Base-by-base conservation (phyloP, 164 flowering plant genomes). In the Vitis rupestris region DNA sequence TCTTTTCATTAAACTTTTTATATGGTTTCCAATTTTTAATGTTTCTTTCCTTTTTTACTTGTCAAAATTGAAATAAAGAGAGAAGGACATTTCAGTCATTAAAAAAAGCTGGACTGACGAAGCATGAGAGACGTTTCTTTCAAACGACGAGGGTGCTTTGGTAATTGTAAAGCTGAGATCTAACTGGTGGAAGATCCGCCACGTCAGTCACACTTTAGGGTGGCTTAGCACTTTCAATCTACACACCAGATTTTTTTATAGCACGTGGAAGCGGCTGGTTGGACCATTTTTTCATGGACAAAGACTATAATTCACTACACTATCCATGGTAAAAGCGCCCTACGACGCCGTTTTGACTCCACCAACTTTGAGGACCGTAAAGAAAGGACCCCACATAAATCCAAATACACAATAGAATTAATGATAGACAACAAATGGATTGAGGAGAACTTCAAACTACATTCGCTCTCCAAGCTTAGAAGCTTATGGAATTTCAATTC, bases 181-280 rank as follows among this genome's bases (percentile, higher is more conserved):
- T 56, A 5, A 50, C 67, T 75, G 78, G 79, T 72, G 19, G 17
- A 48, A 11, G 61, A 54, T 61, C 15, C 44, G 68, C 80, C 84
- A 81, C 78, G 84, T 77, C 8, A 47, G 44, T 55, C 54, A 51
- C 51, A 37, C 9, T 14, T 19, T 49, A 29, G 58, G 53, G 53
- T 73, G 75, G 75, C 67, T 50, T 13, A 27, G 2, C 4, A 19
- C 23, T 23, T 61, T 56, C 60, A 49, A 50, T 49, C 57, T 9
- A 13, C 29, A 53, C 2, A 23, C 54, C 11, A 60, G 63, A 73
- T 56, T 55, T 63, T 64, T 72, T 72, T 27, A 53, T 67, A 74
- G 19, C 75, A 75, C 75, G 72, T 82, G 83, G 72, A 65, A 13
- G 37, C 57, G 8, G 19, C 1, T 68, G 10, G 50, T 77, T 82